phyloP scores from a whole-genome alignment of 352 stramenopile genomes.

The Phytopythium boreale region DNA sequence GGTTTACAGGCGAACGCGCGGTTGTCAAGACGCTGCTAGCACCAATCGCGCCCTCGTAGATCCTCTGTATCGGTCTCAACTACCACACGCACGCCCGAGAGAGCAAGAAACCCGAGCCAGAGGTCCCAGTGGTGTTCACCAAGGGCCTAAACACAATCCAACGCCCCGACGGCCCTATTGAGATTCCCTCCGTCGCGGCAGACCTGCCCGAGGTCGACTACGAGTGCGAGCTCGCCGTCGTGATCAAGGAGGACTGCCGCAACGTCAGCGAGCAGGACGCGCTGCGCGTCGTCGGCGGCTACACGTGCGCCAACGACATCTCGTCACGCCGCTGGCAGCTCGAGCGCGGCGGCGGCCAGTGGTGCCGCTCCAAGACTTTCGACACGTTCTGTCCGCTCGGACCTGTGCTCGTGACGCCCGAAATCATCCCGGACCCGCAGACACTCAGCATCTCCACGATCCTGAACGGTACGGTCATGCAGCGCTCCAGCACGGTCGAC shows the following conservation, averaged over 20 bases:
- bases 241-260: conserved; percentile 78
- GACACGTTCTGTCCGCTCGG: too few relatives aligned
- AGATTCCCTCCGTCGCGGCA: conserved; percentile 71
- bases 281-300: conserved; percentile 82
- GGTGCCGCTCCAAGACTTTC: too few relatives aligned
- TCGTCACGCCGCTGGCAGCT: conserved; percentile 86
- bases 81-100: conserved; percentile 87
- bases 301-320: conserved; percentile 87
- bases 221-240: conserved; percentile 87
- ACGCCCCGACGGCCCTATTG: conserved; percentile 66
- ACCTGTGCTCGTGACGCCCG: too few relatives aligned
- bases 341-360: too few relatives aligned
- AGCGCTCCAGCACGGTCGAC: too few relatives aligned
- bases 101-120: conserved; percentile 80
- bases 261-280: conserved; percentile 83
- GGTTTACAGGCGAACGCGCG: conserved; percentile 59
- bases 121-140: conserved; percentile 83
- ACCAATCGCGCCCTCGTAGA: conserved; percentile 74
- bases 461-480: too few relatives aligned
- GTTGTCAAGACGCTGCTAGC: conserved; percentile 67
- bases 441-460: too few relatives aligned
- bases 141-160: conserved; percentile 81
- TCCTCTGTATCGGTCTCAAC: conserved; percentile 88
- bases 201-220: conserved; percentile 82
- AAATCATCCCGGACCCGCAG: too few relatives aligned